Conservation (phyloP, 2,329 filamentous ascomycete genomes). For the Domatiomyces catenatus region DNA sequence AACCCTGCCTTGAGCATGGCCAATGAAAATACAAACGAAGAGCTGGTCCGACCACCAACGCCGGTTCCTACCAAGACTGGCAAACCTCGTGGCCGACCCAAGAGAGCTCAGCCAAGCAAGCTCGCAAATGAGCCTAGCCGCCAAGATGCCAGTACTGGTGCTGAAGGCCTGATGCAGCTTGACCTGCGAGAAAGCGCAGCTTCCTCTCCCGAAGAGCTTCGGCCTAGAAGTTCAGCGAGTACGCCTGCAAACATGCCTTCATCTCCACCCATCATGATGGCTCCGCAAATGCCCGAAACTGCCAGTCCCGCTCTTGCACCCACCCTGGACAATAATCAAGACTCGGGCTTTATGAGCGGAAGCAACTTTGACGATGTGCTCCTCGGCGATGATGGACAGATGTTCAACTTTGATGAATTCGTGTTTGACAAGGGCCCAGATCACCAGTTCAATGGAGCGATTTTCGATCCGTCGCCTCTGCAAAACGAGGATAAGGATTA, state of each 20-base stretch:
- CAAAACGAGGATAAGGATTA: constrained; percentile 1
- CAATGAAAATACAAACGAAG: constrained; percentile 22
- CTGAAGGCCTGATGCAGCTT: constrained; percentile 27
- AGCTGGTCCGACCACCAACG: constrained; percentile 33
- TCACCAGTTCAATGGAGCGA: neutral
- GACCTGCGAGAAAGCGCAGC: constrained; percentile 29
- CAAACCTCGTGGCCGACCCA: constrained; percentile 13
- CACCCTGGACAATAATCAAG: constrained; percentile 36
- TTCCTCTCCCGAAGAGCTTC: constrained; percentile 35
- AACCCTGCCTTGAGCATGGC: constrained; percentile 23
- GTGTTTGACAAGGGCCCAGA: constrained; percentile 10
- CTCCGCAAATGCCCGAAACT: constrained; percentile 29
- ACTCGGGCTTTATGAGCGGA: constrained; percentile 68
- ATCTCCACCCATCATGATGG: constrained; percentile 66
- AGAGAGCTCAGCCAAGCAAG: constrained; percentile 27
- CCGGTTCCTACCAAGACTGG: constrained; percentile 24
- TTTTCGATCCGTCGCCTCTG: neutral
- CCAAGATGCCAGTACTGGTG: constrained; percentile 26
- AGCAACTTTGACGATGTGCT: constrained; percentile 43
- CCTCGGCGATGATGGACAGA: constrained; percentile 11
- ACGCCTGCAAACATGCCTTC: constrained; percentile 76
- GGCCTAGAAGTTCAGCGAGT: constrained; percentile 37
- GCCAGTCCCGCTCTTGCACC: constrained; percentile 64
- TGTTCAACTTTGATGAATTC: constrained; percentile 15
- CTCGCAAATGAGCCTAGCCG: constrained; percentile 49